These are phyloP conservation scores for Barnettozyma californica DNA, from an alignment of 805 yeast genomes.

Conservation along the genomic window DNA sequence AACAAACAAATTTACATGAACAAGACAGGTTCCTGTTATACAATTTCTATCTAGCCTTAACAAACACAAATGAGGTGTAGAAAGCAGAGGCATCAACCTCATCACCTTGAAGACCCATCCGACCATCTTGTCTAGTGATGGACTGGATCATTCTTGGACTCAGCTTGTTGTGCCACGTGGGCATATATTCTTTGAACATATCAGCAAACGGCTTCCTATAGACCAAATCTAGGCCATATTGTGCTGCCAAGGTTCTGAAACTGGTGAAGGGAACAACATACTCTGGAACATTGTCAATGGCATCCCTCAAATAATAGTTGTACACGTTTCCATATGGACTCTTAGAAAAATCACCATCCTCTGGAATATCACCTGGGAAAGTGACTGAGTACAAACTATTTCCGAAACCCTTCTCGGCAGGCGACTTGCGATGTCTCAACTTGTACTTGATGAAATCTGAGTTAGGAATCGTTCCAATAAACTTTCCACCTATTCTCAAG, in stretches of 20 bases:
- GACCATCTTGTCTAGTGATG: slow-evolving; percentile 69
- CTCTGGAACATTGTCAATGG: slow-evolving; percentile 95
- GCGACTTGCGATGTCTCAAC: slow-evolving; percentile 41
- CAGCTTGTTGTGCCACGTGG: slow-evolving; percentile 52
- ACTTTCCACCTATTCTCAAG: slow-evolving; percentile 75
- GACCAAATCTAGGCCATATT: slow-evolving; percentile 67
- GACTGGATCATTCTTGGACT: slow-evolving; percentile 62
- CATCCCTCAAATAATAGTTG: slow-evolving; percentile 79
- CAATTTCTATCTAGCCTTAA: slow-evolving; percentile 34
- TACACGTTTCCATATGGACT: slow-evolving; percentile 78
- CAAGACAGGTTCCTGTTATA: background rate
- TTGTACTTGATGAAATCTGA: slow-evolving; percentile 76
- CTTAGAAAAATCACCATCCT: slow-evolving; percentile 62
- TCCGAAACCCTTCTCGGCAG: slow-evolving; percentile 68
- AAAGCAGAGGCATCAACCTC: slow-evolving; percentile 87
- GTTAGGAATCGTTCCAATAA: slow-evolving; percentile 92
- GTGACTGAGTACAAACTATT: slow-evolving; percentile 77
- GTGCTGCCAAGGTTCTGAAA: slow-evolving; percentile 77
- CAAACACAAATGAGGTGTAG: slow-evolving; percentile 79
- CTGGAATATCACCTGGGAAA: slow-evolving; percentile 76
- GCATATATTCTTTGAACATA: slow-evolving; percentile 75
- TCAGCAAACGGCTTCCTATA: slow-evolving; percentile 75
- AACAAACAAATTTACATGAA: background rate
- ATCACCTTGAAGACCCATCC: slow-evolving; percentile 80
- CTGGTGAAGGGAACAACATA: slow-evolving; percentile 93